A percentile compares a stretch with the other conserved stretches of the same genome.
Evolutionary conservation across 345 rosid species (phyloP).

Genomic region (Conringia planisiliqua): DNA sequence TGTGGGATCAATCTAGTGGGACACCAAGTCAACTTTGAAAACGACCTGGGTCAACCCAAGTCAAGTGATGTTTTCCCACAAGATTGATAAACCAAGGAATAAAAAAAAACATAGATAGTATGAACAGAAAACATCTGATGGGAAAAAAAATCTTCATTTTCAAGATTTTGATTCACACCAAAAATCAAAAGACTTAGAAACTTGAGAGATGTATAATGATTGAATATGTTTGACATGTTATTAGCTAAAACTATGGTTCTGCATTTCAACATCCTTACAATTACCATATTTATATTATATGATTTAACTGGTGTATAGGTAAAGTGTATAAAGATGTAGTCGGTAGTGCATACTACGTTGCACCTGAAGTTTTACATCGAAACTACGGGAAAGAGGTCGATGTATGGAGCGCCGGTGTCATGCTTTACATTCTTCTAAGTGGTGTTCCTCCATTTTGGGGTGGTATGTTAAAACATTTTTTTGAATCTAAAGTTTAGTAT

Average conservation of each 20-base stretch:
- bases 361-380: constrained; percentile 76
- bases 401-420: constrained; percentile 93
- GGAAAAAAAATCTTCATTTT: neutral
- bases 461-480: constrained; percentile 39
- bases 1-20: constrained; percentile 19
- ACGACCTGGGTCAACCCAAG: constrained; percentile 28
- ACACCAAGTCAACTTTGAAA: constrained; percentile 27
- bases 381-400: constrained; percentile 88
- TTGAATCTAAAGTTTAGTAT: neutral
- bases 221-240: neutral
- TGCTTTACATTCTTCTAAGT: constrained; percentile 87
- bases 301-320: constrained; percentile 41
- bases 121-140: too few relatives aligned
- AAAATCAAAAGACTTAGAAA: neutral
- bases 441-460: constrained; percentile 97
- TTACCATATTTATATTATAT: neutral
- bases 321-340: constrained; percentile 58
- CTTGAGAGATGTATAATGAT: neutral
- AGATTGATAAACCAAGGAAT: neutral
- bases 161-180: constrained; percentile 4
- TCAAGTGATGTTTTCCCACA: constrained; percentile 19
- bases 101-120: neutral
- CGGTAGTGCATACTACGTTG: constrained; percentile 91
- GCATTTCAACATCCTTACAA: neutral
- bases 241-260: neutral